A percentile compares a stretch with the other conserved stretches of the same genome.
Conservation (phyloP, 2,329 filamentous ascomycete genomes). For the Cadophora malorum region DNA sequence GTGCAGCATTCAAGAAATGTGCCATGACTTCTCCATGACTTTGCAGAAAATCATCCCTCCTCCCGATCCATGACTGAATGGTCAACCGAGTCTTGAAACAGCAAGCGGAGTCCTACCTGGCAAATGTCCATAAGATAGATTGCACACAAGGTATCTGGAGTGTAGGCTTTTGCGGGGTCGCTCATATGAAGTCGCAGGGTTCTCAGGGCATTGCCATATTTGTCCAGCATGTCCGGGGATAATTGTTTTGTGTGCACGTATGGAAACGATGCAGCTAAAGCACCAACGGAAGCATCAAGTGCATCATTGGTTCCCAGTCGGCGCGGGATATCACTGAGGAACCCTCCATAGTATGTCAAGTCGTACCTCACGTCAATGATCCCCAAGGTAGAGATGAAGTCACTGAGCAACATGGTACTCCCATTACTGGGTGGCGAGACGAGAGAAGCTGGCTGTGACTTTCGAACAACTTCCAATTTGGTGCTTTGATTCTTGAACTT, state of each 20-base stretch:
- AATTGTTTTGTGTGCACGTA: not conserved
- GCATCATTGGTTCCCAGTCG: slow-evolving; percentile 9
- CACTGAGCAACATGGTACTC: not conserved
- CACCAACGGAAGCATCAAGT: not conserved
- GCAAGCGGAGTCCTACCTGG: not conserved
- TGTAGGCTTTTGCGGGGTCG: not conserved
- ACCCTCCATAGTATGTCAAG: not conserved
- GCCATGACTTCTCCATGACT: slow-evolving; percentile 4
- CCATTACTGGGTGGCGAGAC: not conserved
- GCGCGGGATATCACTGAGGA: not conserved
- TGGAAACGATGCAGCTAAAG: not conserved
- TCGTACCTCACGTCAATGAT: slow-evolving; percentile 10
- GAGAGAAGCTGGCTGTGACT: not conserved
- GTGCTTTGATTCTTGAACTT: slow-evolving; percentile 8
- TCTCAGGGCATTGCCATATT: not conserved
- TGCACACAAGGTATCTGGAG: not conserved
- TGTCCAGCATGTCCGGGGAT: not conserved
- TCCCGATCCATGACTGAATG: not conserved
- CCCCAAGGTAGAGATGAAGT: not conserved
- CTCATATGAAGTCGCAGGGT: not conserved
- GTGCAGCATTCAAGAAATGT: not conserved
- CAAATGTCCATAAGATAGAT: slow-evolving; percentile 1
- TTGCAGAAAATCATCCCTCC: not conserved
- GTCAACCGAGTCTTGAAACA: not conserved
- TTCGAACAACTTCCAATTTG: not conserved